Conservation (phyloP, 2,329 filamentous ascomycete species). For the Bipolaris cookei region DNA sequence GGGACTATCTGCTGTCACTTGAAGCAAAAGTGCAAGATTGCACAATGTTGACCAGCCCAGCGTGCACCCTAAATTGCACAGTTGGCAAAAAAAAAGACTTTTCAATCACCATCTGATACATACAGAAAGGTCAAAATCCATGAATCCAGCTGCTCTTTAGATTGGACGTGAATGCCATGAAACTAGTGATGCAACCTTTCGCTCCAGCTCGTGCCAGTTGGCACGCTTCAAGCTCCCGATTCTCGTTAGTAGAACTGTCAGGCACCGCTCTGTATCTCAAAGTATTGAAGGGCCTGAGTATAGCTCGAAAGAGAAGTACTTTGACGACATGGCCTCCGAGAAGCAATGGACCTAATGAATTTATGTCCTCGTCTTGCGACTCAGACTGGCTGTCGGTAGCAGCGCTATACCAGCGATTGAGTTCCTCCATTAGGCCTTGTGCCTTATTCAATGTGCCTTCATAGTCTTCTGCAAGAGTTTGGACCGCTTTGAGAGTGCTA, state of each 20-base stretch:
- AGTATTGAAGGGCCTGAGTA: neutral
- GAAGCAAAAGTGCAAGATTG: neutral
- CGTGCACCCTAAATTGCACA: neutral
- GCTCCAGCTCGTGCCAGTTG: slow-evolving; percentile 1
- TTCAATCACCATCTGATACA: neutral
- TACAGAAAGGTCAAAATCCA: slow-evolving; percentile 5
- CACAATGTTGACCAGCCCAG: slow-evolving; percentile 2
- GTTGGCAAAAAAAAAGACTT: neutral
- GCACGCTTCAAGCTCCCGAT: slow-evolving; percentile 2
- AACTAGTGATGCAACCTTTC: neutral
- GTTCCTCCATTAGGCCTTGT: slow-evolving; percentile 1
- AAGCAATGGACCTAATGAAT: neutral
- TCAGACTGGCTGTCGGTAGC: neutral
- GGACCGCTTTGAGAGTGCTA: neutral
- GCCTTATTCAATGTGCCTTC: neutral
- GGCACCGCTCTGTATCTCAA: neutral
- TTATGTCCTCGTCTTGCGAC: neutral
- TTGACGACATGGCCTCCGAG: slow-evolving; percentile 2
- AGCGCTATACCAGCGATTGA: neutral
- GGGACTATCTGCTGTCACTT: slow-evolving; percentile 1
- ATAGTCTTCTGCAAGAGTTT: neutral
- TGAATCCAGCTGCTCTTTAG: slow-evolving; percentile 1
- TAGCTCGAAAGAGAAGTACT: slow-evolving; percentile 5
- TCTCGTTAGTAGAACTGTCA: neutral
- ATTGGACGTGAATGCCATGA: neutral